A percentile compares a stretch with the other conserved stretches of the same genome.
phyloP scores from a whole-genome alignment of 2,329 filamentous ascomycete species.

The Lecanoromycetidae sp. region DNA sequence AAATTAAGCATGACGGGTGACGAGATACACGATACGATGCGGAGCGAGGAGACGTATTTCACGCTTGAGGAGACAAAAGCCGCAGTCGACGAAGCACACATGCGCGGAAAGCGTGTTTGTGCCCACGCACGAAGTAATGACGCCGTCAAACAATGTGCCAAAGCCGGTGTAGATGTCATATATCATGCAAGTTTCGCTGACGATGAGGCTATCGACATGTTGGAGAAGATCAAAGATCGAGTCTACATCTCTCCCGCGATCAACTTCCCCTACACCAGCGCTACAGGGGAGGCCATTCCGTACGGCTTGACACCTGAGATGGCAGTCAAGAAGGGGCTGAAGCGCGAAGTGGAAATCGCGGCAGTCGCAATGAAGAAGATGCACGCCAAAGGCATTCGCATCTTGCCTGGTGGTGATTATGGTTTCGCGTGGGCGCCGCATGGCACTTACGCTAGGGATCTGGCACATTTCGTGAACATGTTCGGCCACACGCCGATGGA shows the following conservation, averaged over 20 bases:
- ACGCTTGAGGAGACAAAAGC: background rate
- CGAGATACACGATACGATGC: background rate
- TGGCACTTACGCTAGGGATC: background rate
- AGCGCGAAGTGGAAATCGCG: background rate
- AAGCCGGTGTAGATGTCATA: background rate
- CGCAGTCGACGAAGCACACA: constrained; percentile 1
- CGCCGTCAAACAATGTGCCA: background rate
- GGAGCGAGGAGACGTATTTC: background rate
- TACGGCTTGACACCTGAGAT: constrained; percentile 2
- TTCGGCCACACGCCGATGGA: constrained; percentile 4
- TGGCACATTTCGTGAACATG: constrained; percentile 3
- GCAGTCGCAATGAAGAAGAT: background rate
- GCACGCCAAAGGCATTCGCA: background rate
- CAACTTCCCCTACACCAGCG: constrained; percentile 2
- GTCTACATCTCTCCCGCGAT: background rate
- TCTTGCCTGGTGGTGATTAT: background rate
- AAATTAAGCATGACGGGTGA: background rate
- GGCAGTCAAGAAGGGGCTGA: background rate
- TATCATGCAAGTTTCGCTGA: constrained; percentile 2
- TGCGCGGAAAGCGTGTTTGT: background rate
- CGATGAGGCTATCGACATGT: constrained; percentile 1
- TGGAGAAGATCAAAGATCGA: background rate
- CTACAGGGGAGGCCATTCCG: background rate
- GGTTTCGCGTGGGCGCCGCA: constrained; percentile 2
- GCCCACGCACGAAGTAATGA: background rate